Evolutionary conservation across 371 early-diverging fungal species (phyloP), one percentile per base, ranked within the genome.

Genomic region (Syncephalastrum contaminatum): DNA sequence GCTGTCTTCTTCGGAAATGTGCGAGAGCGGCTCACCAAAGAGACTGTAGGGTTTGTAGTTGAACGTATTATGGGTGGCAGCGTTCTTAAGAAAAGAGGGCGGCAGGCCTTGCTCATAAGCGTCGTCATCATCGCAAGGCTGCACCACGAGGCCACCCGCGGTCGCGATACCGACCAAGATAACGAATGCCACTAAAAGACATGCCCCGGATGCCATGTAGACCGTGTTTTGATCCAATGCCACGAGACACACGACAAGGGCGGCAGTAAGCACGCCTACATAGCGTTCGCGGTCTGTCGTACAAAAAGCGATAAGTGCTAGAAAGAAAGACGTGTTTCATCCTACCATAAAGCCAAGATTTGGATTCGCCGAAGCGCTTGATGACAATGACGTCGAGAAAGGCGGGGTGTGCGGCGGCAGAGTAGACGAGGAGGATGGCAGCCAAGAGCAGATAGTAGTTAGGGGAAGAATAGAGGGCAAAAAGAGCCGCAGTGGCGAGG

Each of bases 11-110:
- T 75, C 75, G 5, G 75, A 75, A 18, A 75, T 75, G 27, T 75
- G 72, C 0, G 75, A 75, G 5, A 75, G 48, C 39, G 69, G 68
- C 39, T 75, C 75, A 1, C 66, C 75, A 62, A 75, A 75, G n/a
- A 75, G 56, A 51, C 75, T 75, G 50, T 75, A 75, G 10, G 75
- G 75, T 14, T 69, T 62, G 40, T 75, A 75, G n/a, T 53, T 58
- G 30, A 58, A 36, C 4, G 60, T 27, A 13, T 48, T 49, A 16
- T 46, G 43, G 22, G 56, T 51, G 12, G 63, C 59, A 4, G 67
- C 66, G 44, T 70, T 70, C 51, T 73, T 73, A 2, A 70, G 48
- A 6, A 73, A 61, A 0, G 65, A 47, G 39, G 73, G 73, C 18
- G 67, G 63, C 21, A 62, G 54, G 18, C 22, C 25, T 27, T 36